Percentiles rank a stretch among this genome's conserved stretches.
Conservation (phyloP, 2,329 filamentous ascomycete species). For the Paecilomyces formosus region DNA sequence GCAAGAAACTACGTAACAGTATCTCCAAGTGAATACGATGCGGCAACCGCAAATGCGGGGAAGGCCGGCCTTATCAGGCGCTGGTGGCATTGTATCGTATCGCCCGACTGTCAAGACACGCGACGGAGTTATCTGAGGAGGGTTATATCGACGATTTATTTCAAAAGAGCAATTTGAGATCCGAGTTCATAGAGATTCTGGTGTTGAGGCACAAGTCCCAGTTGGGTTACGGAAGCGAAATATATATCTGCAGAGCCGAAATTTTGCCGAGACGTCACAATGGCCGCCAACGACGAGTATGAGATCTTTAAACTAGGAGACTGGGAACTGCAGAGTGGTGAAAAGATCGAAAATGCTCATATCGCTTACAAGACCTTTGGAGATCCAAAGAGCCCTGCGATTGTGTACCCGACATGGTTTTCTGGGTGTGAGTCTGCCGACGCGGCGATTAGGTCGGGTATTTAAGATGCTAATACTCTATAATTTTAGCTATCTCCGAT, state of each 20-base stretch:
- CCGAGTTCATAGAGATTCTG: neutral
- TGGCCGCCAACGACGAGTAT: slow-evolving; percentile 24
- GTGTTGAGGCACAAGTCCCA: neutral
- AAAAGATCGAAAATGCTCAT: slow-evolving; percentile 54
- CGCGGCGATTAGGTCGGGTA: neutral
- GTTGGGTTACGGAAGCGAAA: neutral
- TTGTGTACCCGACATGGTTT: slow-evolving; percentile 75
- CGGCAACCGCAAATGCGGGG: neutral
- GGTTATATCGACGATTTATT: neutral
- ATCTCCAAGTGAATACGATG: neutral
- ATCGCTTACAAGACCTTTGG: slow-evolving; percentile 75
- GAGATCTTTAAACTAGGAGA: slow-evolving; percentile 55
- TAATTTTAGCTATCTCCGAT: slow-evolving; percentile 49
- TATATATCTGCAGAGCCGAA: neutral
- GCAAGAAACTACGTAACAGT: neutral
- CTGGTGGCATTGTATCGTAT: neutral
- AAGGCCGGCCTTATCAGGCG: neutral
- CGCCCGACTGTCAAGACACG: neutral
- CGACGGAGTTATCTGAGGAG: neutral
- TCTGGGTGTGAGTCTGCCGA: slow-evolving; percentile 44
- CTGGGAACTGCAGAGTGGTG: slow-evolving; percentile 59
- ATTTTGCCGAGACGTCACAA: neutral
- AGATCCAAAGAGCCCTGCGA: slow-evolving; percentile 51
- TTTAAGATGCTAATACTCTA: slow-evolving; percentile 5
- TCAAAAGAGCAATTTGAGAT: neutral